Base-by-base conservation (phyloP, 441 rosid species). In the Cnidoscolus chayamansa region DNA sequence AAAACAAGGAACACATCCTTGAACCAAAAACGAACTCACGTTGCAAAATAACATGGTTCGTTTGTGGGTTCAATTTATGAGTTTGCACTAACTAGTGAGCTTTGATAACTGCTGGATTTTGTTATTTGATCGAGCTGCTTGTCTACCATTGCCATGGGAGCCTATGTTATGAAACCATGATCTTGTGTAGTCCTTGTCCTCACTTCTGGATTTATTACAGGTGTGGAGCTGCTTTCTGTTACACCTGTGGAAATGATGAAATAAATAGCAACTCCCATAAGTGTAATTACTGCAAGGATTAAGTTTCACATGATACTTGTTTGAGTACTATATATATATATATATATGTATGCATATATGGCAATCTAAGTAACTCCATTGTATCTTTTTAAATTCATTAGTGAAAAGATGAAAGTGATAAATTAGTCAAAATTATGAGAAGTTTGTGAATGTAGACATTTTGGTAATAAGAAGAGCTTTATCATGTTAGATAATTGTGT, bases 211-310 rank as follows among this genome's bases (percentile, higher is more conserved):
- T 63, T 16, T 25, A 31, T 72, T 7, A 55, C 81, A 86, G 95
- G 79, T 89, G 92, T 73, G 86, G 86, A 31, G 61, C 79, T 55
- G 79, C 77, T 62, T 88, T 88, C 77, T 85, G 90, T 65, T 89
- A 88, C 80, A 54, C 54, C 3, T 89, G 94, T 72, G 89, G 89
- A 74, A 19, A 73, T 45, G 53, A 74, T 37, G 58, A 71, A 0
- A 63, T 30, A 45, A 77, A 62, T 68, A 0, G 1, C 3, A 0
- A 1, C 16, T 0, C 72, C 17, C 88, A 89, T 72, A 78, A 58
- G 67, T 89, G 91, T 63, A 10, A 45, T 11, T 30, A 15, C 2
- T 89, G 91, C 64, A 77, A 25, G 67, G 64, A 61, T 74, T 85
- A 70, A 80, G 40, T 0, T 5, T 58, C 15, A 40, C 66, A 58